Evolutionary conservation across 176 grass and related monocot species (phyloP), one percentile per base, ranked within the genome.

Genomic region (Puccinellia tenuiflora): DNA sequence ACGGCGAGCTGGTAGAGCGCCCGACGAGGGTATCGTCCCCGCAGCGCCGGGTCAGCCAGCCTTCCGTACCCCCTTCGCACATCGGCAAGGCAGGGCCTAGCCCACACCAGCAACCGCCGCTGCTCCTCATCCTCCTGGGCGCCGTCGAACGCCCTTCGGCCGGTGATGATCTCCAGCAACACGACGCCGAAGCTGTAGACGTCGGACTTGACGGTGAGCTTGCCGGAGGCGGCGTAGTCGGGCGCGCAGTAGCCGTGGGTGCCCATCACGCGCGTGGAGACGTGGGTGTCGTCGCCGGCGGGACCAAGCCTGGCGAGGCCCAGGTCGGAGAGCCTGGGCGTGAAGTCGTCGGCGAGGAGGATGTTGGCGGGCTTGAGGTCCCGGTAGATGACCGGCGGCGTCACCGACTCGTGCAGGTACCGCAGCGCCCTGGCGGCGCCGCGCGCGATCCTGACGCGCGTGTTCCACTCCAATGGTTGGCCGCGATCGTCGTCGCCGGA

Each of bases 181-280:
- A 97, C 90, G 5, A 97, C 95, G 7, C 95, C 92, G 63, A 94
- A 97, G 90, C 92, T 91, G 82, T 94, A 97, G 13, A 90, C 86
- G 78, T 97, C 95, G 21, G 88, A 93, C 91, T 88, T 93, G 50
- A 86, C 85, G 13, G 76, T 89, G 30, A 94, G 77, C 45, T 74
- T 76, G 17, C 89, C 92, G 11, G 75, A 86, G 31, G 85, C 34
- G 21, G 86, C 86, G 40, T 94, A 91, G 69, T 91, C 86, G 2
- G 92, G 92, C 17, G 90, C 82, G 79, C 86, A 91, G 65, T 91
- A 84, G 2, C 89, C 89, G 62, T 84, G 84, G 70, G 89, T 91
- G 40, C 89, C 89, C 89, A 91, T 91, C 39, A 91, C 61, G 51
- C 89, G 82, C 29, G 84, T 86, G 37, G 82, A 80, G 11, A 88